Percentiles rank a stretch among this genome's conserved stretches.
phyloP scores from a whole-genome alignment of 768 basidiomycete genomes.

The Suillus placidus region DNA sequence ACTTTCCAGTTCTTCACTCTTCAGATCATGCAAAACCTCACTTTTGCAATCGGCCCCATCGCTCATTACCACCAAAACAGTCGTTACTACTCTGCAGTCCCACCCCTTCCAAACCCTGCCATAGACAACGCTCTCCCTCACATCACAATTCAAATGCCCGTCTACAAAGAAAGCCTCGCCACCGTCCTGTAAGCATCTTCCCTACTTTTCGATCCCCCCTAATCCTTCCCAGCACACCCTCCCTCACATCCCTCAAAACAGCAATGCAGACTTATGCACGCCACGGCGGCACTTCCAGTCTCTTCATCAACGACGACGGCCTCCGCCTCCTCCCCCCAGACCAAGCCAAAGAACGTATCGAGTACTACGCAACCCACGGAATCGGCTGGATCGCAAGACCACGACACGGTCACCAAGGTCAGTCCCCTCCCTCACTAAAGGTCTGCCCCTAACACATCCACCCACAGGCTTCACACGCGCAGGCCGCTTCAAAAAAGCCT shows the following conservation, averaged over 20 bases:
- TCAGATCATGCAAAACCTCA: slow-evolving; percentile 41
- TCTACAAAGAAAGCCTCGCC: slow-evolving; percentile 59
- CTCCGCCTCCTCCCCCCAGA: slow-evolving; percentile 50
- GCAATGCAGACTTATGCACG: slow-evolving; percentile 67
- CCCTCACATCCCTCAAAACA: slow-evolving; percentile 56
- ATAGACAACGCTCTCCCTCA: slow-evolving; percentile 50
- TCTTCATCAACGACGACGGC: slow-evolving; percentile 67
- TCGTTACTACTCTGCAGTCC: slow-evolving; percentile 53
- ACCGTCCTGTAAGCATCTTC: slow-evolving; percentile 46
- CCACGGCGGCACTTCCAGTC: slow-evolving; percentile 62
- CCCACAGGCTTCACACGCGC: slow-evolving; percentile 44
- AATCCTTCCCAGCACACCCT: slow-evolving; percentile 38
- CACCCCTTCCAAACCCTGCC: slow-evolving; percentile 44
- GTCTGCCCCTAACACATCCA: slow-evolving; percentile 14
- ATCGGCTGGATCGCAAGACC: slow-evolving; percentile 66
- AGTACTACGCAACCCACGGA: slow-evolving; percentile 58
- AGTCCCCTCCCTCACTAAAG: slow-evolving; percentile 16
- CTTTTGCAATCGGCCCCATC: slow-evolving; percentile 52
- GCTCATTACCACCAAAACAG: slow-evolving; percentile 54
- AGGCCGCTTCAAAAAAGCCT: slow-evolving; percentile 93
- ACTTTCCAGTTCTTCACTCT: slow-evolving; percentile 42
- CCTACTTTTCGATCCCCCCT: not conserved
- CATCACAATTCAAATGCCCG: slow-evolving; percentile 58
- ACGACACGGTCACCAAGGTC: slow-evolving; percentile 54
- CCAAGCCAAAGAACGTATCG: slow-evolving; percentile 49